Evolutionary conservation across 108 stramenopile species (phyloP), one percentile per base, ranked within the genome.

Genomic region (Skeletonema tropicum): DNA sequence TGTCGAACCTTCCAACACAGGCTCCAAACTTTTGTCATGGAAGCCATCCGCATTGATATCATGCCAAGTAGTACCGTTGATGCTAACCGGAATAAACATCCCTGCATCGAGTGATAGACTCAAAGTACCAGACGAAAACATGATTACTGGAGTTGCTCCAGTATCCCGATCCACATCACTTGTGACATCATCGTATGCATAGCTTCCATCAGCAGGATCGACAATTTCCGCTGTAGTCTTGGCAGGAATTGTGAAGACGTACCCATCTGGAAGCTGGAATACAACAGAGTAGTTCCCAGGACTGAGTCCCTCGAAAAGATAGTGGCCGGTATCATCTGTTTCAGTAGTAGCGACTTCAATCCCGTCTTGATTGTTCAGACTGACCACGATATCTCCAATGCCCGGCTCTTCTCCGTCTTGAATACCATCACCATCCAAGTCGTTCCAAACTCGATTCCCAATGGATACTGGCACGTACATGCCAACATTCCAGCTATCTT

Each of bases 41-140:
- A 81, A 32, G 14, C 80, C 80, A 49, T 81, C 70, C 2, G 80
- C 80, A 33, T 81, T 74, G 14, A 75, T 70, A 67, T 81, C 80
- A 58, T 81, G 80, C 80, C 80, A 81, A 19, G 80, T 81, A 13
- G 74, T 71, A 13, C 80, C 80, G 48, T 68, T 70, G 32, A 81
- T 74, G 31, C 63, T 71, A 1, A 81, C 68, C 21, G 80, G 80
- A 31, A 81, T 71, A 48, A 81, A 81, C 68, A 81, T 74, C 0
- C 80, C 80, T 17, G 80, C 80, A 61, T 81, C 80, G 61, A 74
- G 74, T 19, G 80, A 81, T 35, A 74, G 63, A 57, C 75, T 60
- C 6, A 26, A 17, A 26, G 71, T 73, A 2, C 80, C 80, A 41
- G 29, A 36, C 45, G 58, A 45, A 41, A 66, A 5, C 46, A 36